Base-by-base conservation (phyloP, 1,284 basidiomycete species). In the Sporisorium iseilematis-ciliati region DNA sequence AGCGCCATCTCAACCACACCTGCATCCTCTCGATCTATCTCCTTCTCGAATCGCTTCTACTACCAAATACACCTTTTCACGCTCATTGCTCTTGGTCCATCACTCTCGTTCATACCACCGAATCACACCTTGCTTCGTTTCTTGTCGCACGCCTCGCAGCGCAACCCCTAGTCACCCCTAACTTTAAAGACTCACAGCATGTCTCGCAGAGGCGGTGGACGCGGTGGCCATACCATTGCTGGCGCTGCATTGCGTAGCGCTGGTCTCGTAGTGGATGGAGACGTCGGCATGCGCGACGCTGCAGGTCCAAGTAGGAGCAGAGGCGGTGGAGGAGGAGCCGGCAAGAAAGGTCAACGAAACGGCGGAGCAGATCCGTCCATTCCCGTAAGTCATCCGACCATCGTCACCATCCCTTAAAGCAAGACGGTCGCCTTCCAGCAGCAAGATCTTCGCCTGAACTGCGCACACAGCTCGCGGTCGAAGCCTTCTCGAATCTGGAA, bases 231-330 rank as follows among this genome's bases (percentile, higher is more conserved):
- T 58, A 64, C 65, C 14, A 68, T 78, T 38, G 72, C 76, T 1
- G 72, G 72, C 6, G 60, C 72, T 42, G 76, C 76, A 7, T 55
- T 78, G 20, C 72, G 76, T 25, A 71, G 61, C 35, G 76, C 76
- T 5, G 76, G 76, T 14, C 68, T 78, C 11, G 62, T 73, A 1
- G 45, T 29, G 5, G 76, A 78, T 43, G 63, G 72, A 3, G 76
- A 78, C 29, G 65, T 72, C 1, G 69, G 74, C 14, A 76, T 76
- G 74, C 61, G 69, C 2, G 74, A 72, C 43, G 68, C 65, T 33
- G 61, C 74, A 18, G 74, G 74, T 2, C 74, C 74, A 12, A 76
- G 69, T 23, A 63, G 74, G 14, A 72, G 68, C 46, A 54, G 67
- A 40, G 48, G 29, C 21, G 63, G 64, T 33, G 68, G 62, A 45